These are phyloP conservation scores for Kazachstania martiniae DNA, from an alignment of 805 yeast species.

Conservation along the genomic window DNA sequence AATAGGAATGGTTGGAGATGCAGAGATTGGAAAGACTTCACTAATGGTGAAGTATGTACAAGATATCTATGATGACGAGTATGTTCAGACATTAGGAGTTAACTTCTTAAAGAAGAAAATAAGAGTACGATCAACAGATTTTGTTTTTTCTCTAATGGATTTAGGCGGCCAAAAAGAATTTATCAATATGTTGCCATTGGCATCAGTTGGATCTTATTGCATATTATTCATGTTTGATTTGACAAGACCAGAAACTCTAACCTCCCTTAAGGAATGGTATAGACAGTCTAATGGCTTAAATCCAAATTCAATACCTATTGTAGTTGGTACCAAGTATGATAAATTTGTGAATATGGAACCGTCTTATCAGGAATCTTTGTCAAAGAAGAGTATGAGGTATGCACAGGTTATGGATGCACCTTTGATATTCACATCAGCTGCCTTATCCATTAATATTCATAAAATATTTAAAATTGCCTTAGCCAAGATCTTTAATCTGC, in stretches of 20 bases:
- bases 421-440: slow-evolving; percentile 79
- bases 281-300: slow-evolving; percentile 84
- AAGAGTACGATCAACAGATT: slow-evolving; percentile 72
- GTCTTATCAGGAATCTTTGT: slow-evolving; percentile 74
- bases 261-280: slow-evolving; percentile 91
- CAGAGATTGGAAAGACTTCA: slow-evolving; percentile 92
- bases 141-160: slow-evolving; percentile 90
- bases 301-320: slow-evolving; percentile 79
- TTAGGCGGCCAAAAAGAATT: slow-evolving; percentile 93
- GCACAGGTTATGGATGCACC: slow-evolving; percentile 85
- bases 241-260: slow-evolving; percentile 74
- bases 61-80: slow-evolving; percentile 81
- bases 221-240: slow-evolving; percentile 83
- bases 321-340: slow-evolving; percentile 92
- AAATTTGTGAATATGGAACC: slow-evolving; percentile 66
- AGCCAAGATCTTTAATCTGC: slow-evolving; percentile 82
- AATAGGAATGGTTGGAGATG: slow-evolving; percentile 90
- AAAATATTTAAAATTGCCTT: slow-evolving; percentile 86
- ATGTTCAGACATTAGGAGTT: slow-evolving; percentile 90
- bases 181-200: slow-evolving; percentile 89
- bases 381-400: slow-evolving; percentile 70
- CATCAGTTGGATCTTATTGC: slow-evolving; percentile 86
- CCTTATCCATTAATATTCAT: slow-evolving; percentile 86
- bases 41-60: slow-evolving; percentile 96
- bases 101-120: slow-evolving; percentile 89